Evolutionary conservation across 306 rosid genomes (phyloP).

Genomic region (Ormosia semicastrata): DNA sequence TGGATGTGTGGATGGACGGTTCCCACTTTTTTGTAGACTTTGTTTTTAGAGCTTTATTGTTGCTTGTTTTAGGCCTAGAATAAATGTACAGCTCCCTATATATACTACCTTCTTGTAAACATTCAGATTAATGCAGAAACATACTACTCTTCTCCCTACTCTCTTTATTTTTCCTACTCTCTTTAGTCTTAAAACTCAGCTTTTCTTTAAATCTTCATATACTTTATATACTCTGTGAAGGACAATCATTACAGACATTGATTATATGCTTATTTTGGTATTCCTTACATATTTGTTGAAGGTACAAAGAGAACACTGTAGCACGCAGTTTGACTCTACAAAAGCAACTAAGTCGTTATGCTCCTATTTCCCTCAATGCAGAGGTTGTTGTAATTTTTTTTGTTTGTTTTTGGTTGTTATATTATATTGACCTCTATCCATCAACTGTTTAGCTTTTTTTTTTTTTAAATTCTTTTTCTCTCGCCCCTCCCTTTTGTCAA

Average conservation of each 20-base stretch:
- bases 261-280: constrained; percentile 29
- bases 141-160: no score
- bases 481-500: not conserved
- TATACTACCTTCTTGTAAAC: no score
- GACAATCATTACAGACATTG: not conserved
- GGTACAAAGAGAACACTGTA: constrained; percentile 68
- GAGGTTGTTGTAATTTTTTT: constrained; percentile 54
- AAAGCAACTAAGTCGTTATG: constrained; percentile 78
- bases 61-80: no score
- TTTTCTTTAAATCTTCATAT: not conserved
- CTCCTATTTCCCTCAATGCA: constrained; percentile 65
- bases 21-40: no score
- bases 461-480: not conserved
- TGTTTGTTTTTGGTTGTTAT: constrained; percentile 18
- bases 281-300: constrained; percentile 33
- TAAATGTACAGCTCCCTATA: no score
- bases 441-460: not conserved
- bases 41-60: no score
- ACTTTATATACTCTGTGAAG: not conserved
- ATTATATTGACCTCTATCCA: not conserved
- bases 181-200: not conserved
- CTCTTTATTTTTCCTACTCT: no score
- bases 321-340: constrained; percentile 64
- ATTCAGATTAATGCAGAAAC: no score
- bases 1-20: no score